Evolutionary conservation across 2,329 filamentous ascomycete genomes (phyloP).

Genomic region (Hawksworthiomyces lignivorus): DNA sequence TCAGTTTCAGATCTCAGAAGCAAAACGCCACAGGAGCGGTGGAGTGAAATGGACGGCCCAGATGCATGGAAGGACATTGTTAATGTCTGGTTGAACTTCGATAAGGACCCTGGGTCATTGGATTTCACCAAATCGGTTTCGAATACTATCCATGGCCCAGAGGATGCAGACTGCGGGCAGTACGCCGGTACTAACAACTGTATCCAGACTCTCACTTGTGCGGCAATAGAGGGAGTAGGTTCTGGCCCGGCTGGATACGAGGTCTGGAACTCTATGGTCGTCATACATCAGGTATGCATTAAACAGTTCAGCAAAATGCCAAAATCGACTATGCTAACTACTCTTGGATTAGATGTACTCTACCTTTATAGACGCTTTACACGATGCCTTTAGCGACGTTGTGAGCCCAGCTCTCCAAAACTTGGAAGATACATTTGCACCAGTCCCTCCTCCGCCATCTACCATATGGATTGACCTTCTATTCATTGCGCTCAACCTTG

Average conservation of each 20-base stretch:
- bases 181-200: constrained; percentile 5
- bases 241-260: constrained; percentile 14
- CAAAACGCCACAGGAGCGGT: constrained; percentile 17
- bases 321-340: no score
- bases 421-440: constrained; percentile 8
- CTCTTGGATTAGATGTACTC: constrained; percentile 13
- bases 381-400: constrained; percentile 1
- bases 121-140: constrained; percentile 15
- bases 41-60: constrained; percentile 17
- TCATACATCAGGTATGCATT: constrained; percentile 12
- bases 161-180: neutral
- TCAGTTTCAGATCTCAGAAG: no score
- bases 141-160: neutral
- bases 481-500: neutral
- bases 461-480: neutral
- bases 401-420: neutral
- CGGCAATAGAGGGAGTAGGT: constrained; percentile 8
- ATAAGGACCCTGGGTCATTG: no score
- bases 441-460: neutral
- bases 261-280: constrained; percentile 17
- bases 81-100: constrained; percentile 15
- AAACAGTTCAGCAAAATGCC: no score
- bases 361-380: constrained; percentile 10
- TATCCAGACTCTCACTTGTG: neutral
- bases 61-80: constrained; percentile 22